Base-by-base conservation (phyloP, 192 early-diverging fungal species). In the Podila minutissima region DNA sequence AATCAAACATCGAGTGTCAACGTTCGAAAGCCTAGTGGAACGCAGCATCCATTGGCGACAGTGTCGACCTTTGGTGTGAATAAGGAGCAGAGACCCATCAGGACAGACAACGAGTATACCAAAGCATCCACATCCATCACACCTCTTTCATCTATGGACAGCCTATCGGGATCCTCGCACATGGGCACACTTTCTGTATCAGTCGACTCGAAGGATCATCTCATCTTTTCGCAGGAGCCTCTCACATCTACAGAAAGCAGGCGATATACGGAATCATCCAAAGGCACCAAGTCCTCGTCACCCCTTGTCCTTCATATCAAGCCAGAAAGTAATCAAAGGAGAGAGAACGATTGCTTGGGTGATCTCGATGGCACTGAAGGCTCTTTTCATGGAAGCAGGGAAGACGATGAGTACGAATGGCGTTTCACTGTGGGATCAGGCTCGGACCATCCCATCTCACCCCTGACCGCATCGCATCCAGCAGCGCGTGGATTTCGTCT, bases 31-130 rank as follows among this genome's bases (percentile, higher is more conserved):
- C 0, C 76, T 22, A 29, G 24, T 11, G 64, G 57, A 19, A 22
- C 58, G 0, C 76, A 67, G 22, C 76, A 79, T 50, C 76, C 76
- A 26, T 33, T 79, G 10, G 76, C 76, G 4, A 69, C 31, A 1
- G 76, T 79, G 6, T 79, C 76, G 11, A 79, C 70, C 26, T 64
- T 79, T 35, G 70, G 69, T 3, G 31, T 70, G 20, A 66, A 68
- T 50, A 60, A 17, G 11, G 66, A 63, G 28, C 41, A 46, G 15
- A 46, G 41, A 46, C 1, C 41, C 11, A 3, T 46, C 41, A 12
- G 2, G 13, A 3, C 11, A 17, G 41, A 46, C 11, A 46, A 46
- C 41, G 41, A 46, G 13, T 46, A 46, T 13, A 17, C 41, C 41
- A 46, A 8, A 46, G 41, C 41, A 17, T 46, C 41, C 15, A 46